These are phyloP conservation scores for Solanum pennellii DNA, from an alignment of 257 asterid species.

Conservation along the genomic window DNA sequence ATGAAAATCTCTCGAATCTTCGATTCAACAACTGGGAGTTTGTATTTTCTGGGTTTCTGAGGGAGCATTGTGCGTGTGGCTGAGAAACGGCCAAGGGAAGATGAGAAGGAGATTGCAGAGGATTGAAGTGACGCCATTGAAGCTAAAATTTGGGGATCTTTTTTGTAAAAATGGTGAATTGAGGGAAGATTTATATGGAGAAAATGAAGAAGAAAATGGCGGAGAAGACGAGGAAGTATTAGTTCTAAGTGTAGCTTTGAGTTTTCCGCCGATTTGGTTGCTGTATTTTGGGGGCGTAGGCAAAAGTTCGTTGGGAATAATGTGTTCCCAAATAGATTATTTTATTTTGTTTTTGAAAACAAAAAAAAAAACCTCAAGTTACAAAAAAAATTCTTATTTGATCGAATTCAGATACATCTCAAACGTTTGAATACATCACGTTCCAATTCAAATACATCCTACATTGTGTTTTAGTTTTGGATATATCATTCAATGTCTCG, in stretches of 20 bases:
- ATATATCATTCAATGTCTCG: neutral
- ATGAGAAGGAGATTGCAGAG: constrained; percentile 41
- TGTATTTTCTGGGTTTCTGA: neutral
- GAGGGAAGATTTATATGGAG: neutral
- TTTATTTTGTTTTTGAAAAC: no score
- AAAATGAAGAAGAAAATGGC: constrained; percentile 13
- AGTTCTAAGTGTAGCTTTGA: constrained; percentile 27
- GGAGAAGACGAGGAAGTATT: constrained; percentile 55
- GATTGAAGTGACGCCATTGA: constrained; percentile 35
- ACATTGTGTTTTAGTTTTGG: rapidly evolving
- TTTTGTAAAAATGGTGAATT: neutral
- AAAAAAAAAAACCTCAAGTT: no score
- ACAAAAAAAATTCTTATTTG: neutral
- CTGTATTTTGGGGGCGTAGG: neutral
- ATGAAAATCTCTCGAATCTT: constrained; percentile 91
- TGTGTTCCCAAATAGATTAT: neutral
- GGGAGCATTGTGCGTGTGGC: neutral
- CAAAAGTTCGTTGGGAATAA: neutral
- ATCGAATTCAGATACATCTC: neutral
- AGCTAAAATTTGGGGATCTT: neutral
- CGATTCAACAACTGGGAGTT: constrained; percentile 25
- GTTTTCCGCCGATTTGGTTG: constrained; percentile 19
- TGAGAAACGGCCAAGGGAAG: constrained; percentile 27
- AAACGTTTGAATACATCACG: no score
- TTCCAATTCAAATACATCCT: no score